Conservation (phyloP, 2,329 filamentous ascomycete genomes). For the Didymella lethalis region DNA sequence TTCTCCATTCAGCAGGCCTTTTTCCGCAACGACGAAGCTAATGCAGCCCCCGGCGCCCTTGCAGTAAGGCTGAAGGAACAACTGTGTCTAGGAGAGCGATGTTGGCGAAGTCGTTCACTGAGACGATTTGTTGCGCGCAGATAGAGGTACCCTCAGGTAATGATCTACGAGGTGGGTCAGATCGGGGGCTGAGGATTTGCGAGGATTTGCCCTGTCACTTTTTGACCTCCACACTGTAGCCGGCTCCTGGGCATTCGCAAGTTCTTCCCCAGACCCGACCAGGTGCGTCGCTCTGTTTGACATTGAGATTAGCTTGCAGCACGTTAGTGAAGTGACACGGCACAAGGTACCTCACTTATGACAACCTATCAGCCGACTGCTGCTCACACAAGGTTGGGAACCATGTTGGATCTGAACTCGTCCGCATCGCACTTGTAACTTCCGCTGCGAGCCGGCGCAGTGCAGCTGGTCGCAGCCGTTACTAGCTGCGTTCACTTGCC, state of each 20-base stretch:
- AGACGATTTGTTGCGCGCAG: constrained; percentile 5
- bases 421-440: constrained; percentile 38
- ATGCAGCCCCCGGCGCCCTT: constrained; percentile 43
- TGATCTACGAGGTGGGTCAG: constrained; percentile 11
- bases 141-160: background rate
- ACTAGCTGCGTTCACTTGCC: constrained; percentile 26
- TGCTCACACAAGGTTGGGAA: constrained; percentile 29
- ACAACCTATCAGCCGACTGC: constrained; percentile 27
- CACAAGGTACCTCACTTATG: constrained; percentile 37
- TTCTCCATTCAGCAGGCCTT: constrained; percentile 32
- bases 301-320: constrained; percentile 41
- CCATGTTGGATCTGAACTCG: constrained; percentile 29
- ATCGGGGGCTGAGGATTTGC: constrained; percentile 27
- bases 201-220: constrained; percentile 41
- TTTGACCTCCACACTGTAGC: constrained; percentile 26
- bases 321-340: constrained; percentile 45
- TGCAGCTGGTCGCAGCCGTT: constrained; percentile 34
- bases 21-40: constrained; percentile 29
- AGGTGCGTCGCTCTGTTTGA: constrained; percentile 40
- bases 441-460: constrained; percentile 32
- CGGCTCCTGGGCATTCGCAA: constrained; percentile 23
- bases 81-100: constrained; percentile 2
- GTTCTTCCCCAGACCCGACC: constrained; percentile 21
- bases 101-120: constrained; percentile 6
- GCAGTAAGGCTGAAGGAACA: constrained; percentile 45